These are phyloP conservation scores for Licmophora abbreviata DNA, from an alignment of 108 stramenopile genomes.

Conservation along the genomic window DNA sequence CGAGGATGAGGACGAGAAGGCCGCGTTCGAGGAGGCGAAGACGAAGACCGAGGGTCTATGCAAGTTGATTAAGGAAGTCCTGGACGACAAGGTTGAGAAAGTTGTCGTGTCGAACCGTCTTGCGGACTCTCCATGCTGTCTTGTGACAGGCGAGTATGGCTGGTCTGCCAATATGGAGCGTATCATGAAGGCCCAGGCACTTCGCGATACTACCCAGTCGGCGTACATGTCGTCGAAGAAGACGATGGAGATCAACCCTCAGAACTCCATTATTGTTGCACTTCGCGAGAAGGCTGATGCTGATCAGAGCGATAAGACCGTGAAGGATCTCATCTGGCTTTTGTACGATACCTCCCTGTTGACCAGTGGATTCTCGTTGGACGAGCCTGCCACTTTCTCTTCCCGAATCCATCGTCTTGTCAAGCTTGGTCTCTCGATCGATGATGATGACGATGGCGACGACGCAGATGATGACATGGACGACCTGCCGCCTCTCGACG, in stretches of 20 bases:
- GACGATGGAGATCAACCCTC: slow-evolving; percentile 99
- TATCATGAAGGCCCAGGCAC: slow-evolving; percentile 99
- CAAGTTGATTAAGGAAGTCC: slow-evolving; percentile 99
- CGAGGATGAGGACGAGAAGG: slow-evolving; percentile 98
- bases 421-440: slow-evolving; percentile 98
- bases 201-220: slow-evolving; percentile 95
- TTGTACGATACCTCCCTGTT: slow-evolving; percentile 98
- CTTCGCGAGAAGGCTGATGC: slow-evolving; percentile 99
- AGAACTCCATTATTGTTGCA: slow-evolving; percentile 96
- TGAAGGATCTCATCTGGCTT: slow-evolving; percentile 99
- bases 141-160: slow-evolving; percentile 99
- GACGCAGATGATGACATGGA: slow-evolving; percentile 87
- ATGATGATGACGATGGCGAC: slow-evolving; percentile 93
- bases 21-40: slow-evolving; percentile 97
- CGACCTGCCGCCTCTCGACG: slow-evolving; percentile 92
- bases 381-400: slow-evolving; percentile 99
- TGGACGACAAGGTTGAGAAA: slow-evolving; percentile 99
- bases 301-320: slow-evolving; percentile 98
- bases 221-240: slow-evolving; percentile 99
- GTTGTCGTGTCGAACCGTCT: slow-evolving; percentile 98
- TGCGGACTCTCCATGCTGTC: slow-evolving; percentile 96
- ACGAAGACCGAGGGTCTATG: slow-evolving; percentile 94
- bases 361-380: slow-evolving; percentile 97
- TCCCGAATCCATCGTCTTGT: slow-evolving; percentile 99
- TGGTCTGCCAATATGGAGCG: slow-evolving; percentile 99